Evolutionary conservation across 2,329 filamentous ascomycete species (phyloP), one percentile per base, ranked within the genome.

Genomic region (Coccinonectria pachysandricola): DNA sequence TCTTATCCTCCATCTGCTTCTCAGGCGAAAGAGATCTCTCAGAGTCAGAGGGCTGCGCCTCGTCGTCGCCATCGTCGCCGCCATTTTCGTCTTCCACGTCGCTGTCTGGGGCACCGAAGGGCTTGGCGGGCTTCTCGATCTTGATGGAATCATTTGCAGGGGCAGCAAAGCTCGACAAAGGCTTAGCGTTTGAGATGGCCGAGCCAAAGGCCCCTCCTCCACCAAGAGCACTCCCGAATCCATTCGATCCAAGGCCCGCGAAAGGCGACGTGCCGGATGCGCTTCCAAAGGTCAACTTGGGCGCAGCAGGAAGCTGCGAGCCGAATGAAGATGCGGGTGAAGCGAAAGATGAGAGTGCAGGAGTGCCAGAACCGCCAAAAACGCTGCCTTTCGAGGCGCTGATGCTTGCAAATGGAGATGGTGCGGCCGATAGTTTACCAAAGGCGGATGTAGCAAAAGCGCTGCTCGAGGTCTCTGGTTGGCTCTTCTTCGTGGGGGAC

Each of bases 51-150:
- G 15, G 57, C 57, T 27, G 60, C 51, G 24, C 59, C 54, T 49
- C 50, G 3, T 62, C 59, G 12, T 46, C 53, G 3, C 53, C 54
- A 6, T 52, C 53, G 7, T 53, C 55, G 5, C 53, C 56, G 2
- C 52, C 52, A 2, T 51, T 54, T 5, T 37, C 57, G 3, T 72
- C 72, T 8, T 74, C 72, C 3, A 60, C 65, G 24, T 77, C 75
- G 32, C 72, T 79, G 19, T 76, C 75, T 2, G 82, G 72, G 8
- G 83, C 80, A 16, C 85, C 85, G 49, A 94, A 91, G 0, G 83
- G 70, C 53, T 73, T 83, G 4, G 68, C 65, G 9, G 73, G 64
- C 50, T 81, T 82, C 33, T 65, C 64, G 31, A 61, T 71, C 45
- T 62, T 66, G 19, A 68, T 54, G 8, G 56, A 30, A 21, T 52